Evolutionary conservation across 2,329 filamentous ascomycete genomes (phyloP).

Genomic region (Podosphaera aphanis): DNA sequence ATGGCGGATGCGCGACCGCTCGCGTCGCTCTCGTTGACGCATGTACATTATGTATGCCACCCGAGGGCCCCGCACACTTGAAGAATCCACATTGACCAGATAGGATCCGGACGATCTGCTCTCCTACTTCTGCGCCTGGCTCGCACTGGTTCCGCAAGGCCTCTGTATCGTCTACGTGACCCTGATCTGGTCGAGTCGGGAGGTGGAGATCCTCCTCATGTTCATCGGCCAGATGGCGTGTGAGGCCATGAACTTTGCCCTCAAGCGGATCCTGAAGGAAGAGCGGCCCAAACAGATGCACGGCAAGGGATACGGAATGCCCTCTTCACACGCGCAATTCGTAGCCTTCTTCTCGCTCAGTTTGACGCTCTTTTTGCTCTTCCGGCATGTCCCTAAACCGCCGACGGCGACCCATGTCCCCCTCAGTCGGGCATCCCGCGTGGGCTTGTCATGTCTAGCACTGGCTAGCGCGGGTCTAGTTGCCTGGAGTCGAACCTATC

Average conservation of each 20-base stretch:
- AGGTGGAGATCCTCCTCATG: conserved; percentile 72
- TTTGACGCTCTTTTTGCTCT: conserved; percentile 59
- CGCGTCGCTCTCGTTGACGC: conserved; percentile 78
- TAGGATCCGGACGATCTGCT: conserved; percentile 68
- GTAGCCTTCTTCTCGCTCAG: conserved; percentile 77
- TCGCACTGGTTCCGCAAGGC: conserved; percentile 79
- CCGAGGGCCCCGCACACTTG: background rate
- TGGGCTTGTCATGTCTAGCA: conserved; percentile 28
- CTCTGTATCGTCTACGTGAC: conserved; percentile 78
- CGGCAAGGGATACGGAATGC: conserved; percentile 94
- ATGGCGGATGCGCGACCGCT: conserved; percentile 30
- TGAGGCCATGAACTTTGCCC: conserved; percentile 68
- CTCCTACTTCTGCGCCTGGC: conserved; percentile 77
- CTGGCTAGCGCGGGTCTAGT: conserved; percentile 41
- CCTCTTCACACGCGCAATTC: conserved; percentile 84
- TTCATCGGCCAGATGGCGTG: conserved; percentile 79
- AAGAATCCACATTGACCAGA: background rate
- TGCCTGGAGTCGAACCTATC: conserved; percentile 64
- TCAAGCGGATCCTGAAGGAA: conserved; percentile 84
- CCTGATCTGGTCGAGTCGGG: conserved; percentile 73
- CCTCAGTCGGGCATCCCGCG: conserved; percentile 36
- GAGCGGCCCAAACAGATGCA: conserved; percentile 64
- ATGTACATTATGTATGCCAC: conserved; percentile 70
- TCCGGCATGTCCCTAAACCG: conserved; percentile 44
- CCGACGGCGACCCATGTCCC: conserved; percentile 22